Evolutionary conservation across 1,284 basidiomycete genomes (phyloP).

Genomic region (Apiotrichum gamsii): DNA sequence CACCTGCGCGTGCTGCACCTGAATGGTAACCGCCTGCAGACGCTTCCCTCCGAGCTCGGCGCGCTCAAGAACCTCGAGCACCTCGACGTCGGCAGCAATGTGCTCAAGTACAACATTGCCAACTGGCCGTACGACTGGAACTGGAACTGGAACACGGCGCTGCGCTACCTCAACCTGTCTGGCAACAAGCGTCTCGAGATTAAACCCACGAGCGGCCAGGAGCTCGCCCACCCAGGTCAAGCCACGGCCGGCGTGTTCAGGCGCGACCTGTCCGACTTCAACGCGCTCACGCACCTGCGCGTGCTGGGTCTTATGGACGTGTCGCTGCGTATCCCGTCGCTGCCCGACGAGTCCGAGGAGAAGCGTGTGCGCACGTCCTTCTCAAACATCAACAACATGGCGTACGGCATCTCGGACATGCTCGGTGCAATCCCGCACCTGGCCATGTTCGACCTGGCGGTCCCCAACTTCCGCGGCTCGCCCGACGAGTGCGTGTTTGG

Average conservation of each 20-base stretch:
- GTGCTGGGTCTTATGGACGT: constrained; percentile 97
- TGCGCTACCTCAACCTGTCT: constrained; percentile 83
- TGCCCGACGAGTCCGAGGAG: constrained; percentile 88
- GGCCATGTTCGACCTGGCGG: constrained; percentile 86
- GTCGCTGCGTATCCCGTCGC: constrained; percentile 72
- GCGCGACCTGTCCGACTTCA: constrained; percentile 71
- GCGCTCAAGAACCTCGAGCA: constrained; percentile 73
- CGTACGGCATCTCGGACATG: constrained; percentile 95
- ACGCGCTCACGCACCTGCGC: constrained; percentile 70
- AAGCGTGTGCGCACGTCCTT: constrained; percentile 87
- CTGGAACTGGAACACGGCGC: constrained; percentile 95
- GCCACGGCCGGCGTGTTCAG: constrained; percentile 25
- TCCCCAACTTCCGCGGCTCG: constrained; percentile 74
- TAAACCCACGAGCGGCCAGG: constrained; percentile 57
- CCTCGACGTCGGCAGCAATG: constrained; percentile 90
- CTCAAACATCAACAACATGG: constrained; percentile 86
- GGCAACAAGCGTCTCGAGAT: constrained; percentile 85
- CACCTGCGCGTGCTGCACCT: constrained; percentile 71
- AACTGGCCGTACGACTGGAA: constrained; percentile 99
- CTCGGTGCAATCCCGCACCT: constrained; percentile 69
- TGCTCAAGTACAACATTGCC: constrained; percentile 94
- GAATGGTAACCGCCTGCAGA: constrained; percentile 92
- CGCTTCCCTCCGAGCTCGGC: constrained; percentile 81
- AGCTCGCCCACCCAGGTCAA: constrained; percentile 29
- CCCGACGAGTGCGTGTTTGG: constrained; percentile 88